Evolutionary conservation across 2,329 filamentous ascomycete genomes (phyloP), one percentile per base, ranked within the genome.

Genomic region (Pestalotiopsis sp.): DNA sequence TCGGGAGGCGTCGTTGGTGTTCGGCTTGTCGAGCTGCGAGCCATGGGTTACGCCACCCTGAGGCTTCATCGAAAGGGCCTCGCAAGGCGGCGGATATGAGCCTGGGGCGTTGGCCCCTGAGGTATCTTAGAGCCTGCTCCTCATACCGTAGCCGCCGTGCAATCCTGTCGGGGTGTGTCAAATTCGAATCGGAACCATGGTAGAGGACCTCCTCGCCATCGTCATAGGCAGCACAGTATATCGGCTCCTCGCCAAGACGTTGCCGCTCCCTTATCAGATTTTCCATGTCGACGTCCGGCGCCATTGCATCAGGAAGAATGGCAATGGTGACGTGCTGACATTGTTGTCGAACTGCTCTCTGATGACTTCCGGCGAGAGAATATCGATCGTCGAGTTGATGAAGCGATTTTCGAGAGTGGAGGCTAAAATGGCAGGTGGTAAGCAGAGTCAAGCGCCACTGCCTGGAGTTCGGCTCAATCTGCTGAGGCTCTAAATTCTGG

Each of bases 11-110:
- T 64, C 48, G 67, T 62, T 11, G 66, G 63, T 17, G 60, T 20
- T 24, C 65, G 35, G 11, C 14, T 48, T 64, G 38, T 63, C 44
- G 20, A 30, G 63, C 64, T 71, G 81, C 80, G 56, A 77, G 73
- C 86, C 86, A 88, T 14, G 86, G 86, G 69, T 88, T 87, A 39
- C 75, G 72, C 86, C 86, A 88, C 24, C 83, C 83, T 1, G 77
- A 81, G 55, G 78, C 73, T 66, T 73, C 76, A 58, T 84, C 82
- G 70, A 92, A 91, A 0, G 91, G 91, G 0, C 91, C 91, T 68
- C 80, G 83, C 3, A 93, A 80, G 5, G 80, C 78, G 6, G 91
- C 86, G 13, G 91, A 91, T 3, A 89, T 75, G 2, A 94, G 81
- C 26, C 85, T 73, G 0, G 90, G 84, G 1, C 82, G 74, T 38